Evolutionary conservation across 2,329 filamentous ascomycete genomes (phyloP), one percentile per base, ranked within the genome.

Genomic region (Pseudocercospora vitis): DNA sequence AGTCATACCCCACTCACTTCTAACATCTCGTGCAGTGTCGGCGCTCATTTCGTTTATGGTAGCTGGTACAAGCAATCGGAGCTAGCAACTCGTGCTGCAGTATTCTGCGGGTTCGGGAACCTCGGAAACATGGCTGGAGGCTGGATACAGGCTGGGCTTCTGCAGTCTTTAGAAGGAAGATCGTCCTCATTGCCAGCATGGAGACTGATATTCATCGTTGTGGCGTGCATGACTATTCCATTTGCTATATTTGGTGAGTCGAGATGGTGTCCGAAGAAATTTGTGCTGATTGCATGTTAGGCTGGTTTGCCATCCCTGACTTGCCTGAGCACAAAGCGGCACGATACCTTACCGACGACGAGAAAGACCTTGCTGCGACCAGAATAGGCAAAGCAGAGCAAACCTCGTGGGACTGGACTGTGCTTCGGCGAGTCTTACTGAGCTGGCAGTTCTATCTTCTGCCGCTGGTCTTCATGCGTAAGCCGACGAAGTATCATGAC

Each of bases 401-500:
- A 11, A 56, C 49, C 9, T 35, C 54, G 3, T 62, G 60, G 60
- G 56, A 62, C 42, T 47, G 56, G 46, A 68, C 65, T 0, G 70
- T 72, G 0, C 64, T 71, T 52, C 64, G 59, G 28, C 66, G 70
- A 5, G 68, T 72, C 3, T 53, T 72, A 1, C 59, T 74, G 4
- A 75, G 73, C 59, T 77, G 74, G 74, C 74, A 77, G 44, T 76
- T 76, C 52, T 77, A 72, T 61, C 65, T 76, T 1, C 64, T 77
- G 1, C 74, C 74, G 0, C 67, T 71, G 1, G 71, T 76, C 4
- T 76, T 77, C 60, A 76, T 77, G 74, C 65, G 33, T 37, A 14
- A 19, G 33, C 21, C 33, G 9, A 19, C 3, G 7, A 7, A 11
- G 9, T 37, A 21, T 11, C 6, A 3, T 11, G 16, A 14, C 14